These are phyloP conservation scores for Meyerozyma guilliermondii DNA, from an alignment of 1,139 yeast genomes.

Conservation along the genomic window DNA sequence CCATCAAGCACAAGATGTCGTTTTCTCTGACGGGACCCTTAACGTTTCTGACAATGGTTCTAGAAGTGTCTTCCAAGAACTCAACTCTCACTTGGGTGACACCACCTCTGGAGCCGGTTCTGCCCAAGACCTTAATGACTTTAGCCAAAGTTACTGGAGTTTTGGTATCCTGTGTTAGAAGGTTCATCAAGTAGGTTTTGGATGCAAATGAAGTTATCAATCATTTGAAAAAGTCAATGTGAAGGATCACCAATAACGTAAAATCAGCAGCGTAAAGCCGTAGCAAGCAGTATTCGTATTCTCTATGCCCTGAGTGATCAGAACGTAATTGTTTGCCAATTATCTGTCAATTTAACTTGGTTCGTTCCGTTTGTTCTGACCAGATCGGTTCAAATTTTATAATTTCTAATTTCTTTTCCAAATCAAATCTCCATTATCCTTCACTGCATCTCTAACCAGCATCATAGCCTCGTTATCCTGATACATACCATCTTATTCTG, in stretches of 20 bases:
- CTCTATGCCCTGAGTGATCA: no score
- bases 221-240: no score
- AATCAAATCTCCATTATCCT: no score
- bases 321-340: background rate
- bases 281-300: no score
- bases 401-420: no score
- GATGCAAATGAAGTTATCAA: no score
- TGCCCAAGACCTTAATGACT: conserved; percentile 98
- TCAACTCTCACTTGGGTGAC: conserved; percentile 99
- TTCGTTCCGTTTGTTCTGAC: background rate
- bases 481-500: conserved; percentile 10
- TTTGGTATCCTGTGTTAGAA: conserved; percentile 57
- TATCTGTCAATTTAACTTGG: background rate
- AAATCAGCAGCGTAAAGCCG: no score
- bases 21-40: conserved; percentile 99
- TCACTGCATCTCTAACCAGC: no score
- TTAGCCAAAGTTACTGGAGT: conserved; percentile 99
- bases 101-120: conserved; percentile 99
- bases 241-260: no score
- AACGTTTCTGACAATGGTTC: conserved; percentile 99
- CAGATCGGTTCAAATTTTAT: no score
- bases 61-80: conserved; percentile 96
- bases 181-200: background rate
- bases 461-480: background rate
- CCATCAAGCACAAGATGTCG: conserved; percentile 98